Evolutionary conservation across 164 flowering plant genomes (phyloP), one percentile per base, ranked within the genome.

Genomic region (Kalanchoe fedtschenkoi): DNA sequence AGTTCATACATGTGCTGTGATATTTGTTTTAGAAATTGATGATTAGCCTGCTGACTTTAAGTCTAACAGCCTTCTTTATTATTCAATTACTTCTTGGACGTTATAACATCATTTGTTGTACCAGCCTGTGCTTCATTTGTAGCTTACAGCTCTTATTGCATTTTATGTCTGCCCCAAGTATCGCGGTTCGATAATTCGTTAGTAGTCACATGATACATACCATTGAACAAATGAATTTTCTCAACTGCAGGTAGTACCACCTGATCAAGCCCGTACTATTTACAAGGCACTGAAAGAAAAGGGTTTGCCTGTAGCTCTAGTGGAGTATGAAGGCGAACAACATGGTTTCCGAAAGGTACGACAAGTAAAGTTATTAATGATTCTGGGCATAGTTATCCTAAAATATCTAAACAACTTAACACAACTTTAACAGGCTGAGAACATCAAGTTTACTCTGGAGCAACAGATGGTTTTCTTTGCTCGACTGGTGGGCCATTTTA

Each of bases 381-480:
- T 10, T 17, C 34, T n/a, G n/a, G 3, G 2, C n/a, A 9, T 21
- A 58, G 17, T 33, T n/a, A 32, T 58, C 21, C 38, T 7, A 16
- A 21, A 29, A 5, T 58, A 58, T 1, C 32, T 3, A 30, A 4
- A 6, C 38, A n/a, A n/a, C n/a, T n/a, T 33, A 11, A n/a, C 22
- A 17, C 41, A 28, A 39, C 24, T 14, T 60, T 6, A 19, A 58
- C 86, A 93, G 99, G 99, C 95, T 65, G 96, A 86, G 78, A 93
- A 85, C 77, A 85, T 93, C 26, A 87, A 80, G 65, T 88, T 82
- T 76, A 87, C 99, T 14, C 71, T 90, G 63, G 99, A 93, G 68
- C 99, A 90, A 67, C 95, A 90, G 70, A 85, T 93, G 95, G 71
- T 93, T 67, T 89, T 93, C 78, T 90, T 93, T 67, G 96, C 99